A percentile compares a stretch with the other conserved stretches of the same genome.
These are phyloP conservation scores for Nannizziopsis barbatae DNA, from an alignment of 2,329 filamentous ascomycete species.

Conservation along the genomic window DNA sequence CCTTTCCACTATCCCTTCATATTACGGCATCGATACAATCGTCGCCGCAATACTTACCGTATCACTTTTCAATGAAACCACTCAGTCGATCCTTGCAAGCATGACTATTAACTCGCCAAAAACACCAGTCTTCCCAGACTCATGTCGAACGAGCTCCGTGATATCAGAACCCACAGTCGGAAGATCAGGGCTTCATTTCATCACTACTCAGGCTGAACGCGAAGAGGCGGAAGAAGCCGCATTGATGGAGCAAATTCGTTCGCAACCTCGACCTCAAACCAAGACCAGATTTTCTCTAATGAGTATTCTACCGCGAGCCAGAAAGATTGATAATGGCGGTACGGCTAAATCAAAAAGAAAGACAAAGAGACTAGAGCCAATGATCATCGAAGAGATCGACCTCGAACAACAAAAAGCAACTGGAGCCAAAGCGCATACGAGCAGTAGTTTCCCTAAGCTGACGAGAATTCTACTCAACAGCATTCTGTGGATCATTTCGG, in stretches of 20 bases:
- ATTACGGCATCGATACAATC: slow-evolving; percentile 40
- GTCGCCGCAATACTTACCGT: slow-evolving; percentile 37
- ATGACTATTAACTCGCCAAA: slow-evolving; percentile 25
- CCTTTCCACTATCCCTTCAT: slow-evolving; percentile 32
- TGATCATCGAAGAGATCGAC: slow-evolving; percentile 35
- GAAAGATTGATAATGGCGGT: background rate
- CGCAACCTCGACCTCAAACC: slow-evolving; percentile 3
- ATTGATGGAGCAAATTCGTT: slow-evolving; percentile 27
- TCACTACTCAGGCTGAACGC: slow-evolving; percentile 33
- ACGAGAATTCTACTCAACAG: slow-evolving; percentile 28
- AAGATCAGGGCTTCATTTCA: slow-evolving; percentile 17
- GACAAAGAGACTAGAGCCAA: slow-evolving; percentile 22
- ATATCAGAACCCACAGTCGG: background rate
- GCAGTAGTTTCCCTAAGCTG: slow-evolving; percentile 31
- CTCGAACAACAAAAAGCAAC: slow-evolving; percentile 36
- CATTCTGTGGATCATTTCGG: slow-evolving; percentile 30
- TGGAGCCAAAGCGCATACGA: slow-evolving; percentile 27
- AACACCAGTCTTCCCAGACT: slow-evolving; percentile 9
- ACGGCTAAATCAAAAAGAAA: slow-evolving; percentile 12
- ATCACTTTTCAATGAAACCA: slow-evolving; percentile 34
- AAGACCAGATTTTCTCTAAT: slow-evolving; percentile 4
- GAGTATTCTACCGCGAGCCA: slow-evolving; percentile 7
- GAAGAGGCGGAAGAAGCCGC: slow-evolving; percentile 31
- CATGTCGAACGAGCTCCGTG: slow-evolving; percentile 11
- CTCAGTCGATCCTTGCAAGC: slow-evolving; percentile 29